Evolutionary conservation across 83 land plant species (phyloP), one percentile per base, ranked within the genome.

Genomic region (Thuja plicata): DNA sequence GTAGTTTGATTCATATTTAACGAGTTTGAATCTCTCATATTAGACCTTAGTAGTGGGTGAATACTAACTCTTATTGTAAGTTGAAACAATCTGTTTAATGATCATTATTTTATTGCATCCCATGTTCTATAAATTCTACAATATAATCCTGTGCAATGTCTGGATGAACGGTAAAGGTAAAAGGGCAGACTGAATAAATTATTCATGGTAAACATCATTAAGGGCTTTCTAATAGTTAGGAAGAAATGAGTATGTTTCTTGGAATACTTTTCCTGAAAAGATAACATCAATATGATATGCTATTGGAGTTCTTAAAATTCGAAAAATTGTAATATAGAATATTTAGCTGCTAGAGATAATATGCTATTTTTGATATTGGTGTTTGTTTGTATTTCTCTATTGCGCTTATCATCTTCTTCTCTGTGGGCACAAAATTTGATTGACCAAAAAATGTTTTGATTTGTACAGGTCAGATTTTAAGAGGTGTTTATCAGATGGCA

Each of bases 401-500:
- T n/a, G 3, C 27, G 9, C 17, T 54, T 8, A 48, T 62, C 78
- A n/a, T 52, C 35, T 87, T 41, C 1, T 32, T 50, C 66, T 85
- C 50, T 52, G 66, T 50, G 38, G 66, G 87, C 9, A 85, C 40
- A 50, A 1, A 40, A 19, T 24, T 85, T 54, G 17, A 40, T 9
- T 41, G 46, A 54, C 34, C 35, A 50, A 45, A 43, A 79, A n/a
- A 17, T 30, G 1, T 4, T 84, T 38, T 43, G 50, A 50, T 35
- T 70, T 85, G 5, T 40, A 21, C 76, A 95, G 95, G 88, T 88
- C 89, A 73, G 45, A 86, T 77, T 73, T 95, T 57, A 94, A 91
- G 85, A 94, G 97, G 88, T 95, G 94, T 45, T 78, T 93, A n/a
- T 95, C 97, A 46, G 95, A 93, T 89, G 97, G 97, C n/a, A 91